Evolutionary conservation across 148 eudicot genomes (phyloP).

Genomic region (Chenopodium suecicum): DNA sequence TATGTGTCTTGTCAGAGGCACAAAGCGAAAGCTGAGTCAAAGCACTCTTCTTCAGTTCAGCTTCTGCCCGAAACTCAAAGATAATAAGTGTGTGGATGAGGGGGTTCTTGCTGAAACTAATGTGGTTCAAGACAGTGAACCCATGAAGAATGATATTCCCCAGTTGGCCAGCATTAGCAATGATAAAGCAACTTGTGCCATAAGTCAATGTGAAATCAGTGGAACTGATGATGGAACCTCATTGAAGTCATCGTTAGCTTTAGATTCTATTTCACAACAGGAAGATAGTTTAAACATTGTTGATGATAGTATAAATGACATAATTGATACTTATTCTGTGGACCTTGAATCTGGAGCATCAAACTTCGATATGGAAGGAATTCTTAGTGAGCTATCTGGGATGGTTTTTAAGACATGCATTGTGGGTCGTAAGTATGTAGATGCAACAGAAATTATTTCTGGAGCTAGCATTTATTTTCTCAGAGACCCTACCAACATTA

Average conservation of each 20-base stretch:
- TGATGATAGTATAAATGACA: constrained; percentile 22
- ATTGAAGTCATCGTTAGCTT: constrained; percentile 13
- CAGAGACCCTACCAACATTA: constrained; percentile 65
- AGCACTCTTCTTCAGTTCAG: constrained; percentile 74
- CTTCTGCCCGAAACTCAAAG: constrained; percentile 42
- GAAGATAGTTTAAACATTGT: constrained; percentile 15
- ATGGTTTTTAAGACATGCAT: constrained; percentile 60
- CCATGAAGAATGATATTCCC: constrained; percentile 14
- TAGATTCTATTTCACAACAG: constrained; percentile 13
- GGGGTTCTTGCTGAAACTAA: constrained; percentile 22
- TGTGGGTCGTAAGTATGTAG: constrained; percentile 73
- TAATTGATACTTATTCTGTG: constrained; percentile 14
- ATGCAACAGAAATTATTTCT: constrained; percentile 42
- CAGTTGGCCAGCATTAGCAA: constrained; percentile 12
- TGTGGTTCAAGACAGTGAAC: constrained; percentile 27
- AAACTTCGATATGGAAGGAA: constrained; percentile 27
- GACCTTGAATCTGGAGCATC: constrained; percentile 26
- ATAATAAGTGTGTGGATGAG: constrained; percentile 18
- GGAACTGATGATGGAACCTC: background rate
- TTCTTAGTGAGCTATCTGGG: constrained; percentile 33
- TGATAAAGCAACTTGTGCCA: constrained; percentile 23
- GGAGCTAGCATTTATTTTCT: constrained; percentile 49
- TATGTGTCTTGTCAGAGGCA: constrained; percentile 71
- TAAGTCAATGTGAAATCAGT: constrained; percentile 17
- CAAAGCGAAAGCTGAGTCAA: constrained; percentile 80